These are phyloP conservation scores for Lolium rigidum DNA, from an alignment of 176 grass and related monocot species.

Conservation along the genomic window DNA sequence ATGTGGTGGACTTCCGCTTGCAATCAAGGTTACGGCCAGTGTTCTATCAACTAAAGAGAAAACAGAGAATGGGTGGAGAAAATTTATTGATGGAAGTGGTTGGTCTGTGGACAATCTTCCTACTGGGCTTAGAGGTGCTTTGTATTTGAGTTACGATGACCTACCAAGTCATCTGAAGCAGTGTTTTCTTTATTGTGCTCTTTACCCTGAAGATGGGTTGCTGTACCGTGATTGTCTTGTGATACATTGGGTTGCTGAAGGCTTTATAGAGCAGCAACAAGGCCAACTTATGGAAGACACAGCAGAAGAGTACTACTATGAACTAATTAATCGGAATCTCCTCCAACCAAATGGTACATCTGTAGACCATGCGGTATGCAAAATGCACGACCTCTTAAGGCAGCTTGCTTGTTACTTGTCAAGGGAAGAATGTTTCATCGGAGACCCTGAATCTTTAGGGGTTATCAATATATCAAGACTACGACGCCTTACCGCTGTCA, in stretches of 20 bases:
- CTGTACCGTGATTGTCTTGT: too few relatives aligned
- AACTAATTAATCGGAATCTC: conserved; percentile 49
- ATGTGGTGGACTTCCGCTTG: background rate
- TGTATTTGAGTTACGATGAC: background rate
- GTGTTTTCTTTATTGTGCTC: too few relatives aligned
- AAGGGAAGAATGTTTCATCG: conserved; percentile 22
- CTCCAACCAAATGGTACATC: background rate
- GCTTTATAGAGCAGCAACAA: background rate
- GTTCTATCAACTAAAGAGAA: background rate
- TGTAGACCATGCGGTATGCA: fast-evolving
- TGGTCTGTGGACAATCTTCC: too few relatives aligned
- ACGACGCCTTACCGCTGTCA: background rate
- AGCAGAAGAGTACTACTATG: conserved; percentile 46
- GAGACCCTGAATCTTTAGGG: background rate
- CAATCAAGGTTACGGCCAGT: background rate
- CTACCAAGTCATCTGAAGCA: background rate
- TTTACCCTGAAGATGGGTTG: too few relatives aligned
- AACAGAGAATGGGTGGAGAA: background rate
- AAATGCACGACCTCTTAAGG: conserved; percentile 51
- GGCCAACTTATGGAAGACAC: conserved; percentile 42
- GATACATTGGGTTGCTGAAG: conserved; percentile 38
- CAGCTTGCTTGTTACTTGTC: conserved; percentile 41
- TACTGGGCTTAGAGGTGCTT: background rate
- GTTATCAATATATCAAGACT: background rate
- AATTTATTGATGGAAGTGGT: too few relatives aligned